Base-by-base conservation (phyloP, 768 basidiomycete genomes). In the Ephemerocybe angulata region DNA sequence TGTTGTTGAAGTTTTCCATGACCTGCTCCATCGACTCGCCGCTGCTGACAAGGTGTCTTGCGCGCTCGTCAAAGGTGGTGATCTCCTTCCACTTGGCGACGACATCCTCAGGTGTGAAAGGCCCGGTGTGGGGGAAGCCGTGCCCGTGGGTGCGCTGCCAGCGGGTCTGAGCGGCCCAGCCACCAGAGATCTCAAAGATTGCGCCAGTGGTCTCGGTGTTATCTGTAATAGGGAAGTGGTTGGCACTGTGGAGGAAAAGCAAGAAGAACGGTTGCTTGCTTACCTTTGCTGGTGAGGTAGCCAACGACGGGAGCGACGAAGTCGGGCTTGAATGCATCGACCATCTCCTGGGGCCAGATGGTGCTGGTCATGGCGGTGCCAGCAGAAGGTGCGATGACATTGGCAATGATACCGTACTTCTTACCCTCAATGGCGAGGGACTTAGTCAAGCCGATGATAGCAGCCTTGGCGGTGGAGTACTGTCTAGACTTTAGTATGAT, bases 401-500 rank as follows among this genome's bases (percentile, higher is more conserved):
- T 99, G 59, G 85, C 90, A 47, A 93, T 64, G 64, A 99, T 98
- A 67, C 87, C 85, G 70, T 96, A 93, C 67, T 92, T 92, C 66
- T 80, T 78, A 48, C 97, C 97, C 70, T 99, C 97, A 53, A 94
- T 84, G 2, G 87, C 93, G 21, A 98, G 82, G 0, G 93, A 87
- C 47, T 86, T 82, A n/a, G 94, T 95, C 13, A 99, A 70, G 52
- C 92, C 93, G 58, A 91, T 86, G 62, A 98, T 90, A 21, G 82
- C 94, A 54, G 93, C 88, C 70, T 98, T 98, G 5, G 93, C 97
- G 3, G 95, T 86, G 12, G 91, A 87, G 69, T 98, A 98, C 65
- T 97, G 30, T 91, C 88, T 69, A 98, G 94, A 22, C 96, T 95
- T 65, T 95, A 93, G 73, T 97, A 93, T 4, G 94, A 94, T 63